phyloP scores from a whole-genome alignment of 495 filamentous ascomycete genomes.

The Aspergillus kassunensis region DNA sequence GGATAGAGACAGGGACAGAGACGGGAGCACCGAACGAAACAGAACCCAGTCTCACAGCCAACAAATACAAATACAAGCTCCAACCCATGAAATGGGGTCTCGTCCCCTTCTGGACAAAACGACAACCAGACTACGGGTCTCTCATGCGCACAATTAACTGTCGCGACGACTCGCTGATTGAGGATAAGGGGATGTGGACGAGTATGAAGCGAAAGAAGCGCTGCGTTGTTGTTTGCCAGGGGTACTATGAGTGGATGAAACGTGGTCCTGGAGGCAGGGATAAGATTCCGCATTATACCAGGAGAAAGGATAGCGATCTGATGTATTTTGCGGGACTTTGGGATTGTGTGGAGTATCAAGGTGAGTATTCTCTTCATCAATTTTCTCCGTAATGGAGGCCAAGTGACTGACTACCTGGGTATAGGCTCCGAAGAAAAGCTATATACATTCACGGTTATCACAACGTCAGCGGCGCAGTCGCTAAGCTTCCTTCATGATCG shows the following conservation, averaged over 20 bases:
- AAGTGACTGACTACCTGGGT: constrained; percentile 1
- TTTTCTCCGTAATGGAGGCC: not conserved
- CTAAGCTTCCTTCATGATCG: constrained; percentile 83
- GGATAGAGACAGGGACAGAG: too few species aligned
- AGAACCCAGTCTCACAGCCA: too few species aligned
- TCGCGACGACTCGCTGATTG: constrained; percentile 78
- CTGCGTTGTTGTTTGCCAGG: constrained; percentile 81
- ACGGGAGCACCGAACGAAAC: too few species aligned
- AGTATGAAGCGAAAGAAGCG: constrained; percentile 84
- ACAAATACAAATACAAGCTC: constrained; percentile 61
- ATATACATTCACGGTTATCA: constrained; percentile 90
- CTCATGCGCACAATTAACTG: constrained; percentile 91
- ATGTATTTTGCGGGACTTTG: constrained; percentile 91
- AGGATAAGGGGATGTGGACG: constrained; percentile 81
- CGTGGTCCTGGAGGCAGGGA: constrained; percentile 68
- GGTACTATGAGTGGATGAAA: constrained; percentile 96
- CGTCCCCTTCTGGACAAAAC: constrained; percentile 88
- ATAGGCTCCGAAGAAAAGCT: constrained; percentile 56
- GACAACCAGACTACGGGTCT: constrained; percentile 68
- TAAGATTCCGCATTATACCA: constrained; percentile 77
- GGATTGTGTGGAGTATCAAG: constrained; percentile 82
- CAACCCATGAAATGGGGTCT: constrained; percentile 94
- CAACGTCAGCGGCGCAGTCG: constrained; percentile 75
- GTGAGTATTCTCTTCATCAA: constrained; percentile 38
- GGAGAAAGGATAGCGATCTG: constrained; percentile 73